Percentiles rank a stretch among this genome's conserved stretches.
Evolutionary conservation across 2,329 filamentous ascomycete species (phyloP).

Genomic region (Sarocladium kiliense): DNA sequence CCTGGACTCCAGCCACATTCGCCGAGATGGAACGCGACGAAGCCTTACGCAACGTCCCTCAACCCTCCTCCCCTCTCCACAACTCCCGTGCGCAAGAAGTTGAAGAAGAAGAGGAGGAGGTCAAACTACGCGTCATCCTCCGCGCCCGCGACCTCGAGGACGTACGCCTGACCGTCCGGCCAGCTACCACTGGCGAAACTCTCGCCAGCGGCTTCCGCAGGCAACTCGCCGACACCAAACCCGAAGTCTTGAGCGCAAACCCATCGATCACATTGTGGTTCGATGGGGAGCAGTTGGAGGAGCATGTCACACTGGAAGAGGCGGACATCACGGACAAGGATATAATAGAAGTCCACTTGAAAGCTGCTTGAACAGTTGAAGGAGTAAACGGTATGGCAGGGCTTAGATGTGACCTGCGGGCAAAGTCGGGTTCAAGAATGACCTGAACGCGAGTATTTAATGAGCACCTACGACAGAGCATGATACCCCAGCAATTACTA

Average conservation of each 20-base stretch:
- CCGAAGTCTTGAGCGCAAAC: conserved; percentile 28
- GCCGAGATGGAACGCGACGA: neutral
- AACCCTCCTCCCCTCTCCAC: neutral
- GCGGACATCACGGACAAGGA: conserved; percentile 73
- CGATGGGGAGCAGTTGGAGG: conserved; percentile 68
- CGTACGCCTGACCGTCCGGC: conserved; percentile 45
- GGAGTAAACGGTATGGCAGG: no score
- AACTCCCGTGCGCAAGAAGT: conserved; percentile 8
- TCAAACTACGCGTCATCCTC: conserved; percentile 46
- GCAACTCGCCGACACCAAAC: conserved; percentile 40
- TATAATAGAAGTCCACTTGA: conserved; percentile 67
- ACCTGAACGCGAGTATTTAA: neutral
- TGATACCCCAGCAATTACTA: neutral
- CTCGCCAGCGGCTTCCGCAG: conserved; percentile 59
- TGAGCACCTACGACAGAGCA: neutral
- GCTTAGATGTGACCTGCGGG: no score
- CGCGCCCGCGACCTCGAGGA: conserved; percentile 46
- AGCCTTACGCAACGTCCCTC: neutral
- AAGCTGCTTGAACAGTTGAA: conserved; percentile 17
- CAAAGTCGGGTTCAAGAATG: no score
- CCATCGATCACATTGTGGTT: conserved; percentile 60
- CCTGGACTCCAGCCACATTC: conserved; percentile 59
- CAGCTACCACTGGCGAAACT: conserved; percentile 54
- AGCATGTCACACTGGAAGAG: conserved; percentile 54
- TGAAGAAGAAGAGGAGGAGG: conserved; percentile 16